These are phyloP conservation scores for Goffeauzyma gilvescens DNA, from an alignment of 768 basidiomycete genomes.

Conservation along the genomic window DNA sequence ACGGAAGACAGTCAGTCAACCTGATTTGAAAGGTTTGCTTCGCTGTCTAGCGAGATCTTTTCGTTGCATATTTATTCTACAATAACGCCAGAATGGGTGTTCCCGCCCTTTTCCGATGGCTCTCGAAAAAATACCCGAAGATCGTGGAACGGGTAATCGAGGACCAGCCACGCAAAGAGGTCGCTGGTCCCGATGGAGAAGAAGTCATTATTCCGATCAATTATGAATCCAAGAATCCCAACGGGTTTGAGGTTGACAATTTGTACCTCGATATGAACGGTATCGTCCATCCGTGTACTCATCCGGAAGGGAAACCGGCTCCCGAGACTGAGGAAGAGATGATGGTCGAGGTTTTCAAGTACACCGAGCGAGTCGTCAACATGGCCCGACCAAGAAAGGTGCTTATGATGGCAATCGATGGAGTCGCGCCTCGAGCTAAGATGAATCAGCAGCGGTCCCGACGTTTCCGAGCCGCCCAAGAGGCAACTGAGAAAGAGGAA, in stretches of 20 bases:
- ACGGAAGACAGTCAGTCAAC: no score
- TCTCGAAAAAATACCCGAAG: slow-evolving; percentile 96
- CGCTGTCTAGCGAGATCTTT: no score
- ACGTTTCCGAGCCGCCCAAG: slow-evolving; percentile 84
- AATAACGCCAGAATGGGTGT: no score
- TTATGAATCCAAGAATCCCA: slow-evolving; percentile 58
- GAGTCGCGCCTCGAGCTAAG: slow-evolving; percentile 93
- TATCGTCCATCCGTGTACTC: slow-evolving; percentile 98
- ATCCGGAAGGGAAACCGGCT: slow-evolving; percentile 94
- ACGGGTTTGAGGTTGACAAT: slow-evolving; percentile 84
- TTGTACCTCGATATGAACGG: slow-evolving; percentile 99
- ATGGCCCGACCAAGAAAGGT: slow-evolving; percentile 90
- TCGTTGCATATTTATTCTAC: no score
- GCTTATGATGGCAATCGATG: slow-evolving; percentile 97
- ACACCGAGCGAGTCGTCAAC: slow-evolving; percentile 90
- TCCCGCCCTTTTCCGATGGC: slow-evolving; percentile 92
- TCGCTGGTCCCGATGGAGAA: slow-evolving; percentile 43
- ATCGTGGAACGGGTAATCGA: slow-evolving; percentile 53
- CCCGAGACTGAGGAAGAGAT: slow-evolving; percentile 97
- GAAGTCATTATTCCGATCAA: slow-evolving; percentile 57
- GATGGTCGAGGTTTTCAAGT: slow-evolving; percentile 94
- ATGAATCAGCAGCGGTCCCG: slow-evolving; percentile 99
- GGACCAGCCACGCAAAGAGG: slow-evolving; percentile 50
- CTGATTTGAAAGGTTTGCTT: no score
- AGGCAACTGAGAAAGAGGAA: slow-evolving; percentile 83